phyloP scores from a whole-genome alignment of 2,329 filamentous ascomycete genomes.

The Epichloe aotearoae region DNA sequence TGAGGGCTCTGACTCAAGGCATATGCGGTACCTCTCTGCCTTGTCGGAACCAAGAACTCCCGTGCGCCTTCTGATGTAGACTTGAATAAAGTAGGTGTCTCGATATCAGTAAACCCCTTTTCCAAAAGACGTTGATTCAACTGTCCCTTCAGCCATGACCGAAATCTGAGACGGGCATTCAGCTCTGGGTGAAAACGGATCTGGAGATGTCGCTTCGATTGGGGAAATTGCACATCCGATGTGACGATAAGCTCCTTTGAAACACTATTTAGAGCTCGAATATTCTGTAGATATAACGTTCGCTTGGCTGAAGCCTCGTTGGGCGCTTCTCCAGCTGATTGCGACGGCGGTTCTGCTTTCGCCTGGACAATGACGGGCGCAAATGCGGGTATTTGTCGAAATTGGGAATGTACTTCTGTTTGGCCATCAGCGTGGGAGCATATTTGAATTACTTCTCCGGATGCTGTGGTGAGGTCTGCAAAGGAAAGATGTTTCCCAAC shows the following conservation, averaged over 20 bases:
- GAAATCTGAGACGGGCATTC: conserved; percentile 54
- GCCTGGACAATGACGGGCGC: conserved; percentile 40
- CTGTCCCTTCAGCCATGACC: conserved; percentile 44
- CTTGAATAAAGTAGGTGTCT: conserved; percentile 92
- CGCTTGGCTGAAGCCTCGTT: conserved; percentile 23
- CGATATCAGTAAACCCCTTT: conserved; percentile 60
- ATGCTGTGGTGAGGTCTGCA: conserved; percentile 36
- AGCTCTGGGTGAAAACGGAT: conserved; percentile 61
- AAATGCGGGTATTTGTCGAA: conserved; percentile 34
- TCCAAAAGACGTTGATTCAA: conserved; percentile 40
- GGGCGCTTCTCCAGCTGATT: conserved; percentile 10
- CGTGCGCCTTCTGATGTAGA: conserved; percentile 91
- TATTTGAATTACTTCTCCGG: conserved; percentile 30
- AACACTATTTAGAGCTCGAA: conserved; percentile 21
- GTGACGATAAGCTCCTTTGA: conserved; percentile 61
- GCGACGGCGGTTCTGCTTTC: conserved; percentile 14
- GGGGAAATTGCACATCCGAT: conserved; percentile 55
- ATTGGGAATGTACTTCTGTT: conserved; percentile 23
- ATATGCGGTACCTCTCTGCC: conserved; percentile 64
- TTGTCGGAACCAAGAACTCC: conserved; percentile 86
- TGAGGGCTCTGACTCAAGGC: conserved; percentile 92
- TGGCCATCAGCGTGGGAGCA: conserved; percentile 27
- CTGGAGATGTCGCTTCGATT: conserved; percentile 68
- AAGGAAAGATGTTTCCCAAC: conserved; percentile 60
- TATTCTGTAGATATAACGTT: conserved; percentile 52